Percentiles rank a stretch among this genome's conserved stretches.
phyloP scores from a whole-genome alignment of 805 yeast genomes.

The Schizosaccharomyces octosporus region DNA sequence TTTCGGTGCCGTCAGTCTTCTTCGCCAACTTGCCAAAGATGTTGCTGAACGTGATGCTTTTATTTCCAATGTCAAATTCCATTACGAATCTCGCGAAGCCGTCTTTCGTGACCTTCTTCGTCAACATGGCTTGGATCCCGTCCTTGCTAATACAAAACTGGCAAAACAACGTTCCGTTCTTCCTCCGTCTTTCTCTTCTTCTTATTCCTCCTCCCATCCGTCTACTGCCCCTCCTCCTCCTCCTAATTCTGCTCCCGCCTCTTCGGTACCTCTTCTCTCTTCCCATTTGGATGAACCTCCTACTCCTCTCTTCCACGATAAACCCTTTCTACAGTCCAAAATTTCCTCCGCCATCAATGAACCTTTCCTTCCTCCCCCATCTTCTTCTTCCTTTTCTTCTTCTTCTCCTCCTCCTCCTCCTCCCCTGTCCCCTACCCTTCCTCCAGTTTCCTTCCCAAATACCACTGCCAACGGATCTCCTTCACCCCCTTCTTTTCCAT shows the following conservation, averaged over 20 bases:
- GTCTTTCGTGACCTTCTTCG: constrained; percentile 7
- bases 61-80: constrained; percentile 16
- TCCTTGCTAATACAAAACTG: neutral
- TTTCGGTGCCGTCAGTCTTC: constrained; percentile 16
- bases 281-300: neutral
- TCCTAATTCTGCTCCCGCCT: too few relatives aligned
- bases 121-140: neutral
- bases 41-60: constrained; percentile 25
- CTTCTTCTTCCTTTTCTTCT: neutral
- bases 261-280: neutral
- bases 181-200: neutral
- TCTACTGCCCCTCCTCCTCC: neutral
- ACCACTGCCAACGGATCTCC: too few relatives aligned
- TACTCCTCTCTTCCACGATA: neutral
- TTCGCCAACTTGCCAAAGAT: constrained; percentile 25
- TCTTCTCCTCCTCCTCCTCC: neutral
- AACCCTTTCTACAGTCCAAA: neutral
- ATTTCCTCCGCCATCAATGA: neutral
- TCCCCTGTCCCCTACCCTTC: neutral
- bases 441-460: too few relatives aligned
- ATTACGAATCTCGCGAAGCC: constrained; percentile 13
- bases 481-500: too few relatives aligned
- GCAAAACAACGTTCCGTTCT: neutral
- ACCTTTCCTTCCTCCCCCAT: neutral
- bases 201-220: neutral